Evolutionary conservation across 2,329 filamentous ascomycete species (phyloP), one percentile per base, ranked within the genome.

Genomic region (Pestalotiopsis sp.): DNA sequence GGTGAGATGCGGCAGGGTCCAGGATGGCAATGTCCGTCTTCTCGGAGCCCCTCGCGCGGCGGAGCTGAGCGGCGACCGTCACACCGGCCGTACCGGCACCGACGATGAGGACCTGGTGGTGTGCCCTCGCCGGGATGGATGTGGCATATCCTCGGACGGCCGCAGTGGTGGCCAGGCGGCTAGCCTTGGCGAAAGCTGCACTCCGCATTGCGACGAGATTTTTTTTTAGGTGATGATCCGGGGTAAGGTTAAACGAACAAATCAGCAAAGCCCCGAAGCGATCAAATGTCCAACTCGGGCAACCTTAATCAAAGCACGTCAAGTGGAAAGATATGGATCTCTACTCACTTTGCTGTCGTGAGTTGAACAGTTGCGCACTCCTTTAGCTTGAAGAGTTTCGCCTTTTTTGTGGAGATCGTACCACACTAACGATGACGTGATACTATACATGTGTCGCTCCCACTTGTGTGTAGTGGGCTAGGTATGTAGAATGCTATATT

Each of bases 41-140:
- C 20, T 74, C 73, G 31, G 78, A 73, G 41, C 72, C 71, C 4
- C 69, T 67, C 20, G 73, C 71, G 17, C 73, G 72, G 57, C 92
- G 84, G 3, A 93, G 85, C 80, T 93, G 91, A 74, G 92, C 90
- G 73, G 88, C 89, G 74, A 92, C 86, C 1, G 87, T 80, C 17
- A 92, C 79, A 63, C 91, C 91, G 49, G 90, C 91, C 13, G 87
- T 83, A 39, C 91, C 91, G 65, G n/a, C 65, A 31, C 65, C 65
- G 27, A 66, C 57, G 39, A 66, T 45, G 36, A 66, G 41, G 38
- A 66, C 65, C 17, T 52, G 65, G 55, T 66, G 65, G 27, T 66
- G 65, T n/a, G 65, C 65, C 36, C 57, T 60, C 12, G 65, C 52
- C 17, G 65, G 65, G 4, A 66, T 45, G 13, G 65, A 66, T 27